A percentile compares a stretch with the other conserved stretches of the same genome.
Conservation (phyloP, 805 yeast species). For the Maudiozyma bulderi region DNA sequence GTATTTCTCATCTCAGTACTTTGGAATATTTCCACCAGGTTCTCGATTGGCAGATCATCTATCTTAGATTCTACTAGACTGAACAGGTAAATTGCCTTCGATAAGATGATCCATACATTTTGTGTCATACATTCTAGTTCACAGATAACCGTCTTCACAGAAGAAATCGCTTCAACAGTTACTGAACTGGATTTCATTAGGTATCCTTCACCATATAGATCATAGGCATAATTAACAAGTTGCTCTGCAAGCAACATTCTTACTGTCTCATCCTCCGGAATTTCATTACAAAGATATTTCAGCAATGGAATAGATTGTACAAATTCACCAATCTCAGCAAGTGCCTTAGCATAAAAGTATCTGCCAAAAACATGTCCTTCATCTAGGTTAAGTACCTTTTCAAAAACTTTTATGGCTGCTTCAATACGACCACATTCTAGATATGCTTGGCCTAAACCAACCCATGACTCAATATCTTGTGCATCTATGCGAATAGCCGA, state of each 20-base stretch:
- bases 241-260: conserved; percentile 49
- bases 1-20: conserved; percentile 10
- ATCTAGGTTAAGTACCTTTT: conserved; percentile 48
- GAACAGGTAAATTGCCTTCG: conserved; percentile 47
- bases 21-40: conserved; percentile 25
- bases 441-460: conserved; percentile 96
- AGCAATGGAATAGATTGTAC: conserved; percentile 47
- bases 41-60: conserved; percentile 40
- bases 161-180: conserved; percentile 38
- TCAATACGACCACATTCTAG: conserved; percentile 73
- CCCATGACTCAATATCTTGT: conserved; percentile 73
- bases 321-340: conserved; percentile 55
- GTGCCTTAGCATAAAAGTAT: conserved; percentile 59
- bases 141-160: conserved; percentile 12
- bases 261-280: conserved; percentile 43
- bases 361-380: conserved; percentile 50
- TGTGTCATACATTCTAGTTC: conserved; percentile 30
- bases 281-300: conserved; percentile 31
- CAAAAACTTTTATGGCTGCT: conserved; percentile 78
- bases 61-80: conserved; percentile 46
- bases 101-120: conserved; percentile 57
- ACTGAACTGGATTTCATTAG: conserved; percentile 52
- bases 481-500: conserved; percentile 64
- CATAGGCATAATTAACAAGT: conserved; percentile 43
- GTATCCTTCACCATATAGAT: conserved; percentile 49